Evolutionary conservation across 1,284 basidiomycete species (phyloP), one percentile per base, ranked within the genome.

Genomic region (Rhodotorula sp.): DNA sequence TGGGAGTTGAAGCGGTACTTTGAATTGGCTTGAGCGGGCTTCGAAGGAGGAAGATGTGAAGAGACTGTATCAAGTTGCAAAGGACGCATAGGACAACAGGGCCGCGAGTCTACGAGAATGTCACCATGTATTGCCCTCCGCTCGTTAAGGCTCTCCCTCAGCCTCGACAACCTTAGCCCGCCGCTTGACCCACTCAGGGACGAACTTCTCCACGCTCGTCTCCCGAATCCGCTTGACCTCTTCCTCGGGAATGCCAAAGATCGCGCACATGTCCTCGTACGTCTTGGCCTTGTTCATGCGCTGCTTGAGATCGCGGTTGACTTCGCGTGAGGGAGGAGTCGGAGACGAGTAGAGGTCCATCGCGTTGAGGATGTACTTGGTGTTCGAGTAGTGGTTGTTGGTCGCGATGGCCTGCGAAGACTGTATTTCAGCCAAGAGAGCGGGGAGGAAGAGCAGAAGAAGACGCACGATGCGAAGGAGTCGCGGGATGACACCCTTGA

Each of bases 361-460:
- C 59, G 79, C 77, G 62, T 78, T 85, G 39, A 93, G 82, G 77
- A 94, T 92, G 83, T 94, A 97, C 79, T 97, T 98, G n/a, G 92
- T 94, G 73, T 91, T 92, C 72, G 87, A 84, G 30, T 91, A 83
- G 78, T 91, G 90, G 80, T 82, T 73, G 30, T 78, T 77, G 55
- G 77, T 84, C 83, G 66, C 63, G 84, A 83, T 86, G 87, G 76
- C 61, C 44, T 70, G 49, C 52, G 57, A 30, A 34, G n/a, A 2
- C 30, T 6, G 15, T 27, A 10, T 29, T 46, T 32, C 46, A 56
- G 46, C 67, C 47, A 48, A 59, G 57, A 53, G 54, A 27, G 30
- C 15, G 24, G 32, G 11, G 20, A 46, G 29, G 10, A 44, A 15
- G 17, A 34, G 82, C 34, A 27, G 46, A 30, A 15, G 34, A 6